phyloP scores from a whole-genome alignment of 208 protist species.

The Trypanosoma congolense region DNA sequence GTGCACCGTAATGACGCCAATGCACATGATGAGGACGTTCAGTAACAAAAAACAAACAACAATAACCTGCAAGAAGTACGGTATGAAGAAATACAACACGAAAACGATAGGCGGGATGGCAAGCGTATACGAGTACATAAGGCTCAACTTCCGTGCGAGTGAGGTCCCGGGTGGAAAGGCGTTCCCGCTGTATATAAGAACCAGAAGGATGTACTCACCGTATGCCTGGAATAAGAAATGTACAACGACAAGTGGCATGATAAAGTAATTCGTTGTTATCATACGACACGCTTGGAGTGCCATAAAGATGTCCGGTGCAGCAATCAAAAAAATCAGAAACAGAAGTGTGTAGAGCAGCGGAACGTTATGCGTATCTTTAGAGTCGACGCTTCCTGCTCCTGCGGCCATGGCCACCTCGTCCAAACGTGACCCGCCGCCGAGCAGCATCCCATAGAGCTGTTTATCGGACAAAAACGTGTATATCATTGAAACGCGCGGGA shows the following conservation, averaged over 20 bases:
- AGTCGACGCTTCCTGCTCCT: not conserved
- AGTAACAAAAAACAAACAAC: not conserved
- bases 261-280: slow-evolving; percentile 35
- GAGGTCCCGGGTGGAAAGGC: slow-evolving; percentile 22
- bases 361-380: not conserved
- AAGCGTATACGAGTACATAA: slow-evolving; percentile 30
- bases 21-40: not conserved
- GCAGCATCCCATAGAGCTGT: slow-evolving; percentile 26
- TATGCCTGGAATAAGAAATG: slow-evolving; percentile 43
- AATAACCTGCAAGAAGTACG: slow-evolving; percentile 28
- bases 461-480: slow-evolving; percentile 35
- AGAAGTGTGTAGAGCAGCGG: slow-evolving; percentile 14
- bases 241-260: slow-evolving; percentile 34
- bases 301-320: slow-evolving; percentile 46
- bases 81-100: slow-evolving; percentile 28
- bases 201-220: slow-evolving; percentile 32
- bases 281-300: slow-evolving; percentile 24
- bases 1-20: not conserved
- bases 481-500: slow-evolving; percentile 42
- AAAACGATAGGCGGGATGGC: slow-evolving; percentile 25
- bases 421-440: slow-evolving; percentile 10
- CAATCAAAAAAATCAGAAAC: slow-evolving; percentile 32
- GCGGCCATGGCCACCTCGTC: slow-evolving; percentile 8
- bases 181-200: slow-evolving; percentile 23
- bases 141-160: slow-evolving; percentile 23